Conservation (phyloP, 208 protist species). For the Trypanosoma platydactyli region DNA sequence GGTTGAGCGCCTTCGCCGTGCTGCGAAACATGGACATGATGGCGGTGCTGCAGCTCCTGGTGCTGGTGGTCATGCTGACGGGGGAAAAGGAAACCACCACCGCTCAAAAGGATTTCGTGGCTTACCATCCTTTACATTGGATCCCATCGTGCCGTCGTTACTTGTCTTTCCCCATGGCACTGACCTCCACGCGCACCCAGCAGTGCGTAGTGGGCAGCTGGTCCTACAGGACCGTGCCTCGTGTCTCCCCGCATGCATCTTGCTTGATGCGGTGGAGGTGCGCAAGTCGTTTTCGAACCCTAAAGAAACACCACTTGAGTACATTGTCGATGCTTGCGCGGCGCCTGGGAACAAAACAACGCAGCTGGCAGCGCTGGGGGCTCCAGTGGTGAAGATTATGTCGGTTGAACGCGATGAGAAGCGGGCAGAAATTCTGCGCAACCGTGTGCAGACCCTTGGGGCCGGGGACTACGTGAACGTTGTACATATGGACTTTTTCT, state of each 20-base stretch:
- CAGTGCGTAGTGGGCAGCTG: slow-evolving; percentile 81
- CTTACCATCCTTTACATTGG: slow-evolving; percentile 66
- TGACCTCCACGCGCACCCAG: slow-evolving; percentile 84
- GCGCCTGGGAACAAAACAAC: slow-evolving; percentile 94
- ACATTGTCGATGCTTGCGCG: slow-evolving; percentile 89
- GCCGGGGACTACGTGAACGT: slow-evolving; percentile 77
- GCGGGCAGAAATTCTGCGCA: slow-evolving; percentile 62
- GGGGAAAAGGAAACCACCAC: background rate
- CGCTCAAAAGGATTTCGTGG: slow-evolving; percentile 8
- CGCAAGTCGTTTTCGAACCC: slow-evolving; percentile 9
- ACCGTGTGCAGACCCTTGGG: slow-evolving; percentile 64
- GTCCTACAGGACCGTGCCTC: slow-evolving; percentile 90
- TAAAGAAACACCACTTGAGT: slow-evolving; percentile 49
- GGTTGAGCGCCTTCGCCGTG: slow-evolving; percentile 55
- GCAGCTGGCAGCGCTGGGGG: slow-evolving; percentile 78
- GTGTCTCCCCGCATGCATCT: slow-evolving; percentile 87
- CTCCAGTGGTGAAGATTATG: slow-evolving; percentile 73
- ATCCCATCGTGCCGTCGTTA: slow-evolving; percentile 72
- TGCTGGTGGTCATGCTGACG: background rate
- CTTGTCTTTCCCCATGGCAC: slow-evolving; percentile 87
- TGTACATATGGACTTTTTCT: slow-evolving; percentile 87
- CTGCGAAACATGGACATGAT: slow-evolving; percentile 28
- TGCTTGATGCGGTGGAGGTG: slow-evolving; percentile 71
- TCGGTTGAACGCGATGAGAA: slow-evolving; percentile 83
- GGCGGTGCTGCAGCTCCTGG: too few relatives aligned